Base-by-base conservation (phyloP, 257 asterid species). In the Jasminum sambac region DNA sequence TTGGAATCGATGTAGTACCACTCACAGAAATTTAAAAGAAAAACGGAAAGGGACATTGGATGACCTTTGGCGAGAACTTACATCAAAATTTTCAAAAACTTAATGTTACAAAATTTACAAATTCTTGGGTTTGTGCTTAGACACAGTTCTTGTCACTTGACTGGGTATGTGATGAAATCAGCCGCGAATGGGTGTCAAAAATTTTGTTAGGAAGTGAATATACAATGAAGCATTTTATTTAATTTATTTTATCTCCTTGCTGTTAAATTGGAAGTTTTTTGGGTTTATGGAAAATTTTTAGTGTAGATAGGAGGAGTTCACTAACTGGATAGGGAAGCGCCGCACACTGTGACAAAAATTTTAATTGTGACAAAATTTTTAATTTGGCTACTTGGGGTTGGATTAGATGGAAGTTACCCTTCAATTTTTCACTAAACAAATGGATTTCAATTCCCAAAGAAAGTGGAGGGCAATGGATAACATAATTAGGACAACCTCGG, bases 371-470 rank as follows among this genome's bases (percentile, higher is more conserved):
- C n/a, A n/a, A n/a, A n/a, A n/a, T n/a, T n/a, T n/a, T n/a, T n/a
- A n/a, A n/a, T n/a, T n/a, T n/a, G 36, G 36, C 2, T 8, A 30
- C 11, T 55, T 55, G 16, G 13, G 21, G 16, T 9, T 21, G 61
- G 30, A 55, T 55, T 17, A 9, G 30, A 19, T 0, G 43, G 7
- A 46, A 19, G 63, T 44, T 69, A 26, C 21, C 50, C 61, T 71
- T 41, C 68, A 12, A 61, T 16, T 40, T 55, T 55, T 55, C 6
- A 69, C 8, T 55, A 57, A 44, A 44, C 34, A 58, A 58, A 42
- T 21, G 11, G 41, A 34, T 21, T 55, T 55, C 6, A 26, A 17
- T 55, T 21, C 11, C 61, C 26, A 23, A 55, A 55, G 34, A 23
- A 8, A 17, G 59, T 17, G 25, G 8, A 48, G 24, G 59, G 58